phyloP scores from a whole-genome alignment of 106 monocot genomes.

The Xerophyta viscosa region DNA sequence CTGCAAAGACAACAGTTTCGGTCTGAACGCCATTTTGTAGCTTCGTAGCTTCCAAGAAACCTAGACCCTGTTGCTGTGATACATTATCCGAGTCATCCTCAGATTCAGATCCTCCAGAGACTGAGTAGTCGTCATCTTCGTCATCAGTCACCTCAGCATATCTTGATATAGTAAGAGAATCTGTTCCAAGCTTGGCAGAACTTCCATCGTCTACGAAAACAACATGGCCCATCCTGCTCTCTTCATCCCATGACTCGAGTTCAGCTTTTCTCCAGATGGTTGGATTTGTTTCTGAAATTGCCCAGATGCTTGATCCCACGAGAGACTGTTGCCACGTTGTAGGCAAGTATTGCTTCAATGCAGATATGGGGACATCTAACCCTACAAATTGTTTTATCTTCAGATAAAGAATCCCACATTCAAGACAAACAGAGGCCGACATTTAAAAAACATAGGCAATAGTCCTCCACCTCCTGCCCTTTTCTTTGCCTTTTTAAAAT shows the following conservation, averaged over 20 bases:
- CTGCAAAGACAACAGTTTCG: constrained; percentile 80
- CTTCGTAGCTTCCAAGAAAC: constrained; percentile 44
- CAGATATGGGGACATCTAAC: constrained; percentile 40
- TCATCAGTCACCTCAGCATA: constrained; percentile 56
- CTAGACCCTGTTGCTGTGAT: constrained; percentile 42
- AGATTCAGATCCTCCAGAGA: constrained; percentile 21
- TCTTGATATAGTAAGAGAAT: constrained; percentile 50
- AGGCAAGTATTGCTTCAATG: constrained; percentile 61
- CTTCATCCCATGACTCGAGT: constrained; percentile 77
- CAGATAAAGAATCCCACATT: neutral
- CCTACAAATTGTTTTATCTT: constrained; percentile 31
- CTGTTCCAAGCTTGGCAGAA: constrained; percentile 37
- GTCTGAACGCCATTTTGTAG: constrained; percentile 66
- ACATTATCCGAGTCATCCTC: constrained; percentile 34
- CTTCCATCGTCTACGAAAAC: constrained; percentile 69
- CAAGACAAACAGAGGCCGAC: too few species aligned
- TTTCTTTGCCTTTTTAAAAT: too few species aligned
- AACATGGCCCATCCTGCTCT: constrained; percentile 50
- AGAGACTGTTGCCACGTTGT: constrained; percentile 67
- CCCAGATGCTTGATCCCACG: constrained; percentile 72
- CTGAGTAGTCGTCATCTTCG: constrained; percentile 18
- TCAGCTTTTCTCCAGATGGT: constrained; percentile 81
- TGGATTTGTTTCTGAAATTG: constrained; percentile 26
- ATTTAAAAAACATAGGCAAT: too few species aligned
- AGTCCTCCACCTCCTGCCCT: too few species aligned